Percentiles rank a stretch among this genome's conserved stretches.
phyloP scores from a whole-genome alignment of 352 stramenopile genomes.

The Phytophthora megakarya region DNA sequence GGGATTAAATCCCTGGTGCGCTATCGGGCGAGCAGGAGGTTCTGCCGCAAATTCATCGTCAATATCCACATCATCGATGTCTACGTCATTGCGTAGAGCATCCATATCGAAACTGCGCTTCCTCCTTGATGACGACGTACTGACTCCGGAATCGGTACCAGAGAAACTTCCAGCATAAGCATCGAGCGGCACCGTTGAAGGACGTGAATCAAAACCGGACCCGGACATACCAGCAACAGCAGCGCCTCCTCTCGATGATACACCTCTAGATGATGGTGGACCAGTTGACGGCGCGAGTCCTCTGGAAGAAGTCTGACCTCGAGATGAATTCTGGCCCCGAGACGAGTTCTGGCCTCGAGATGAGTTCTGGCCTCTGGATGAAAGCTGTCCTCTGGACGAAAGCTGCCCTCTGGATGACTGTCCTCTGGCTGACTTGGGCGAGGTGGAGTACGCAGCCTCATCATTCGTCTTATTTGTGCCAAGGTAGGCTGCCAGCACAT shows the following conservation, averaged over 20 bases:
- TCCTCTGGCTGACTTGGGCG: constrained; percentile 27
- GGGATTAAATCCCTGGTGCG: constrained; percentile 15
- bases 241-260: constrained; percentile 23
- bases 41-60: constrained; percentile 30
- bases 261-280: constrained; percentile 31
- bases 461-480: constrained; percentile 34
- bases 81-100: constrained; percentile 38
- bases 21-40: constrained; percentile 7
- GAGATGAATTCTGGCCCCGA: constrained; percentile 21
- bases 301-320: constrained; percentile 21
- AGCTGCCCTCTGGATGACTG: constrained; percentile 12
- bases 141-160: constrained; percentile 19
- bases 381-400: constrained; percentile 10
- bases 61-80: constrained; percentile 40
- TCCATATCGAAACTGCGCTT: constrained; percentile 46
- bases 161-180: constrained; percentile 33
- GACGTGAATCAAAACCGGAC: constrained; percentile 23
- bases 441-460: constrained; percentile 31
- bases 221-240: constrained; percentile 15
- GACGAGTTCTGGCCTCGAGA: constrained; percentile 15
- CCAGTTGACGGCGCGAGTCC: constrained; percentile 27
- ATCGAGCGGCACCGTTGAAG: constrained; percentile 39
- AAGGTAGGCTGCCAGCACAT: constrained; percentile 47
- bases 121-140: constrained; percentile 28
- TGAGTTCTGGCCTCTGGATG: constrained; percentile 27